Conservation (phyloP, 108 stramenopile species). For the Fragilariopsis cylindrus region DNA sequence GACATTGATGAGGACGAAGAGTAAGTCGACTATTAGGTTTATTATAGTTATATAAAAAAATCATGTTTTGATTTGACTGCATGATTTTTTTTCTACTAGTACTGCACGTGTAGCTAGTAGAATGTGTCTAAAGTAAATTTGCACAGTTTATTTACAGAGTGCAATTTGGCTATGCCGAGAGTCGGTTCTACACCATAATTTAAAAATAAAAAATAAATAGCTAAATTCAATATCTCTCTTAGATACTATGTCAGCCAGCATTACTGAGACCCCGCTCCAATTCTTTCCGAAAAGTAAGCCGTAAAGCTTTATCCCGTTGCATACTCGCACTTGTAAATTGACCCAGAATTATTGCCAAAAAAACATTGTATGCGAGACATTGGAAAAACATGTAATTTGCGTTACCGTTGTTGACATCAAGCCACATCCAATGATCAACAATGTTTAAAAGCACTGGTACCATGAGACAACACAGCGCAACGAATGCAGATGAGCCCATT, state of each 20-base stretch:
- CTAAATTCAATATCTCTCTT: too few relatives aligned
- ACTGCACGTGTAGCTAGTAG: too few relatives aligned
- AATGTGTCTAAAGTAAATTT: too few relatives aligned
- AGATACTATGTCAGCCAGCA: too few relatives aligned
- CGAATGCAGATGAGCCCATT: slow-evolving; percentile 45
- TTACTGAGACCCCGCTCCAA: too few relatives aligned
- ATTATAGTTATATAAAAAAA: too few relatives aligned
- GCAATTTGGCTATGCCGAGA: too few relatives aligned
- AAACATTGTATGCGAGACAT: slow-evolving; percentile 76
- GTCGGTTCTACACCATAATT: too few relatives aligned
- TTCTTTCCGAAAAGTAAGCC: slow-evolving; percentile 7
- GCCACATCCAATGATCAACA: slow-evolving; percentile 76
- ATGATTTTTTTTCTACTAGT: too few relatives aligned
- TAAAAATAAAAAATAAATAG: too few relatives aligned
- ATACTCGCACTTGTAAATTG: slow-evolving; percentile 34
- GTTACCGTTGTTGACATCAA: slow-evolving; percentile 74
- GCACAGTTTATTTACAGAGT: too few relatives aligned
- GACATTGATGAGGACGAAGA: slow-evolving; percentile 59
- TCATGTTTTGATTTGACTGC: too few relatives aligned
- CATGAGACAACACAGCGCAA: slow-evolving; percentile 54
- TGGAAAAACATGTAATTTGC: slow-evolving; percentile 87
- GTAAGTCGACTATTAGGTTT: slow-evolving; percentile 14
- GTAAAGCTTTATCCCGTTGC: slow-evolving; percentile 42
- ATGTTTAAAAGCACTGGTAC: slow-evolving; percentile 69
- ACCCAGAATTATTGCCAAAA: slow-evolving; percentile 45